phyloP scores from a whole-genome alignment of 179 eudicot genomes.

The Carnegiea gigantea region DNA sequence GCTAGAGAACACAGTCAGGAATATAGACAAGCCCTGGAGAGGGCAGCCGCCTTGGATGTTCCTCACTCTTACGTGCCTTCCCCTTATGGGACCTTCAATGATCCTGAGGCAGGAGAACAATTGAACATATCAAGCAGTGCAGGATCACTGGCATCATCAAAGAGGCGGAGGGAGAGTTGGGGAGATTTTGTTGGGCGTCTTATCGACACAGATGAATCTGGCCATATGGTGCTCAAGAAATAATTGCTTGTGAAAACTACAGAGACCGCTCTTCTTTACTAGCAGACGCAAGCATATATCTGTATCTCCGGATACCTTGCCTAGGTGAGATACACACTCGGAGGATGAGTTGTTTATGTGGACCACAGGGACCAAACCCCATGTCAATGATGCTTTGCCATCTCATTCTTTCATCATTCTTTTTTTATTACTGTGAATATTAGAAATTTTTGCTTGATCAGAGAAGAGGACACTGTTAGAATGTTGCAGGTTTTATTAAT shows the following conservation, averaged over 20 bases:
- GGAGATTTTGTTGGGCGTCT: constrained; percentile 51
- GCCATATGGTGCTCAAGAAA: constrained; percentile 61
- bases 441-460: constrained; percentile 10
- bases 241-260: constrained; percentile 2
- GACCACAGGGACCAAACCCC: not conserved
- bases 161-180: constrained; percentile 57
- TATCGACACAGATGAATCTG: constrained; percentile 61
- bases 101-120: constrained; percentile 37
- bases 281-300: not conserved
- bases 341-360: not conserved
- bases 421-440: constrained; percentile 17
- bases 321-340: not conserved
- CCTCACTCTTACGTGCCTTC: constrained; percentile 64
- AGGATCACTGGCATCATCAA: constrained; percentile 32
- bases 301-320: not conserved
- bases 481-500: not conserved
- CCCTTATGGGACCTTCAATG: constrained; percentile 75
- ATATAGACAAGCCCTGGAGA: constrained; percentile 62
- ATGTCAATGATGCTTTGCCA: not conserved
- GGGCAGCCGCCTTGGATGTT: constrained; percentile 67
- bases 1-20: constrained; percentile 73
- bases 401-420: constrained; percentile 27
- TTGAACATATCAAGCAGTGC: constrained; percentile 30
- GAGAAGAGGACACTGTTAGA: not conserved
- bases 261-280: not conserved